These are phyloP conservation scores for Scedosporium aurantiacum DNA, from an alignment of 2,329 filamentous ascomycete genomes.

Conservation along the genomic window DNA sequence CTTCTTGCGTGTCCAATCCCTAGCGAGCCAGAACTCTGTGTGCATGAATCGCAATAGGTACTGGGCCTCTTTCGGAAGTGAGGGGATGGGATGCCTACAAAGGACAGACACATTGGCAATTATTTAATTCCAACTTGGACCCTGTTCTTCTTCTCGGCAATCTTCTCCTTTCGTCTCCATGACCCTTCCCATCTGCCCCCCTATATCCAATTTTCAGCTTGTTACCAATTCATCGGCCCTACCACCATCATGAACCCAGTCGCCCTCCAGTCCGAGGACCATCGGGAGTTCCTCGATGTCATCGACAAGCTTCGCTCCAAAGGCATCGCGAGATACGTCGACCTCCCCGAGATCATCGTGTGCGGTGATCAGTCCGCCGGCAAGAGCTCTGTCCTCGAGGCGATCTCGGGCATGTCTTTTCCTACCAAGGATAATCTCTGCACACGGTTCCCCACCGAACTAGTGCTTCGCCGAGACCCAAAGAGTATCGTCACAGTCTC, in stretches of 20 bases:
- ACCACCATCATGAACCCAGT: neutral
- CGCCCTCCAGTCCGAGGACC: slow-evolving; percentile 6
- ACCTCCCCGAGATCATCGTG: slow-evolving; percentile 14
- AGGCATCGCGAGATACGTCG: slow-evolving; percentile 10
- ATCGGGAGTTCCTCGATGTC: slow-evolving; percentile 16
- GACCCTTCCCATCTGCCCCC: too few species aligned
- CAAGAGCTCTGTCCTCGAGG: slow-evolving; percentile 16
- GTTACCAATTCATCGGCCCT: neutral
- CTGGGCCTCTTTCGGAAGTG: too few species aligned
- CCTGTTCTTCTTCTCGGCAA: too few species aligned
- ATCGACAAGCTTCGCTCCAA: slow-evolving; percentile 11
- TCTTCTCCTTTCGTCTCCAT: too few species aligned
- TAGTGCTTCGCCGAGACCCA: slow-evolving; percentile 11
- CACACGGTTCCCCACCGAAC: slow-evolving; percentile 15
- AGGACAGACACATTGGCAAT: too few species aligned
- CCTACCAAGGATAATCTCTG: slow-evolving; percentile 14
- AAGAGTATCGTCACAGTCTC: neutral
- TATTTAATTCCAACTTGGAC: too few species aligned
- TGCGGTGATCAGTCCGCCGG: slow-evolving; percentile 16
- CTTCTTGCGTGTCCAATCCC: too few species aligned
- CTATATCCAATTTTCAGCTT: neutral
- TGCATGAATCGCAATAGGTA: too few species aligned
- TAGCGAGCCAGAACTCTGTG: too few species aligned
- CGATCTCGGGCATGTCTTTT: slow-evolving; percentile 15
- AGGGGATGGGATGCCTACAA: too few species aligned